These are phyloP conservation scores for Stagonosporopsis tanaceti DNA, from an alignment of 2,329 filamentous ascomycete species.

Conservation along the genomic window DNA sequence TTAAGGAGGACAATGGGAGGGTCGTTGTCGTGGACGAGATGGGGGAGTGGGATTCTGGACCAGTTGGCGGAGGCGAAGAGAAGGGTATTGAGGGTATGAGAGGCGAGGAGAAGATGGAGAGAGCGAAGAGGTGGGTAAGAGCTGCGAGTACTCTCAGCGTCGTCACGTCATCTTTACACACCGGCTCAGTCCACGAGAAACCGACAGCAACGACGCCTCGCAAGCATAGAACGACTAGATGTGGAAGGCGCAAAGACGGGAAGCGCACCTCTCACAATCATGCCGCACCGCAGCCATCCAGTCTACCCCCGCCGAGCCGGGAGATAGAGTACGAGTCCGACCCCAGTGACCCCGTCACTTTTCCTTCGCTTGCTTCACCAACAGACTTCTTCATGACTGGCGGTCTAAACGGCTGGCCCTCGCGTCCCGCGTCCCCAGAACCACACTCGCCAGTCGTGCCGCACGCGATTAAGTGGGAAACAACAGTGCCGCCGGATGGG, in stretches of 20 bases:
- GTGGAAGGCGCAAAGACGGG: background rate
- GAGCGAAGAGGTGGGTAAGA: background rate
- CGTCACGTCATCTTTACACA: background rate
- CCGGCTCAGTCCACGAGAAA: background rate
- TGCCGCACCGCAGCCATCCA: background rate
- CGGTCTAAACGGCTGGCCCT: slow-evolving; percentile 24
- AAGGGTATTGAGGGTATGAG: background rate
- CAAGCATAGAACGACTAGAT: background rate
- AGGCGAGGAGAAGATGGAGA: background rate
- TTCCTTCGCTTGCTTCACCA: slow-evolving; percentile 17
- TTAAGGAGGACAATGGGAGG: slow-evolving; percentile 33
- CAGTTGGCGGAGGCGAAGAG: background rate
- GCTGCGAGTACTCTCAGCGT: background rate
- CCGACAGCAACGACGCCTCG: background rate
- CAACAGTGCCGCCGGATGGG: background rate
- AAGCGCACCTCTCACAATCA: background rate
- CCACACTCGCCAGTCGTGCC: background rate
- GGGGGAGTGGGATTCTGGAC: slow-evolving; percentile 39
- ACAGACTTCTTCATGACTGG: slow-evolving; percentile 37
- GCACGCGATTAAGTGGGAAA: slow-evolving; percentile 8
- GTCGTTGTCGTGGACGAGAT: slow-evolving; percentile 38
- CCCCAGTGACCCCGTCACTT: background rate
- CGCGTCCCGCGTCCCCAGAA: slow-evolving; percentile 1
- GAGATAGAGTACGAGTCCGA: slow-evolving; percentile 21
- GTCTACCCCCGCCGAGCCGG: slow-evolving; percentile 15